Base-by-base conservation (phyloP, 2,329 filamentous ascomycete genomes). In the Macrophomina pseudophaseolina region DNA sequence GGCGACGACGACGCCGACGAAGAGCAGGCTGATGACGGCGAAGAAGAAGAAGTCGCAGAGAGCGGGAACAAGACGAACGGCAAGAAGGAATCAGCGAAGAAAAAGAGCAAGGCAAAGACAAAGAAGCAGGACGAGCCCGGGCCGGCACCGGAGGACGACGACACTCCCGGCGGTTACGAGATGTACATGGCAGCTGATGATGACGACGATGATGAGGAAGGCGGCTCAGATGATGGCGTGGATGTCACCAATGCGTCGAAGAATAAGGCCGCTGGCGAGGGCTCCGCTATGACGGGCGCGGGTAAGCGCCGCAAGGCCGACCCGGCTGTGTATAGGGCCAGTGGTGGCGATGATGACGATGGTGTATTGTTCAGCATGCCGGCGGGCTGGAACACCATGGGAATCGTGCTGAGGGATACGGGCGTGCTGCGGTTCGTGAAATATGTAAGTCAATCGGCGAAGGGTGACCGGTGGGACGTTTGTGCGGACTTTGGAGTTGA, bases 351-450 rank as follows among this genome's bases (percentile, higher is more conserved):
- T 48, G 94, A 96, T 64, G 94, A 97, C 67, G 90, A 91, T 71
- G 88, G 88, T 0, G 87, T 91, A 62, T 78, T 92, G 40, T 91
- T 92, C 75, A 88, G 86, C 54, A 89, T 88, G 72, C 84, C 88
- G 0, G 88, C 90, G 1, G 82, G 83, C 7, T 99, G 95, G 95
- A 98, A 98, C 79, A 92, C 91, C 70, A 85, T 99, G 82, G 93
- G 90, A 70, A 88, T 99, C 70, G 95, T 98, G 38, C 82, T 98
- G 71, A 87, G 95, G 67, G 95, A 99, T 76, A 88, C 87, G 71
- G 94, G 92, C 14, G 90, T 91, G 14, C 83, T 99, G 75, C 90
- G 92, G 77, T 99, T 99, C 76, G 93, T 98, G 74, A 99, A 98
- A 83, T 99, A 98, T 78, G 91, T 99, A 28, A 96, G 91, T 79